Conservation (phyloP, 805 yeast species). For the Sugiyamaella americana region DNA sequence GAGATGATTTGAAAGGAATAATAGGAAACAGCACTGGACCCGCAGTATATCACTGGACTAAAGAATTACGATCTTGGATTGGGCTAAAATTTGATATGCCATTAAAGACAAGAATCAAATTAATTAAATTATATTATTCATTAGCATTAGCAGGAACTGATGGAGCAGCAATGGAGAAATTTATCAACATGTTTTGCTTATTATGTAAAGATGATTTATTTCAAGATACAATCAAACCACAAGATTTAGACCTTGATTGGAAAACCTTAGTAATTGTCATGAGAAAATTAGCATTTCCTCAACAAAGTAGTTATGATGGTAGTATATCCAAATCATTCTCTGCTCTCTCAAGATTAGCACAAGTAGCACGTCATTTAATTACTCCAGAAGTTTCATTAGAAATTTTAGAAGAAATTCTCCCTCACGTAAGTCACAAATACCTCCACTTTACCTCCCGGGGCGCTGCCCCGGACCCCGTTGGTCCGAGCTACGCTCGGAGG, state of each 20-base stretch:
- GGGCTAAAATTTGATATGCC: conserved; percentile 80
- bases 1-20: conserved; percentile 68
- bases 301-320: conserved; percentile 19
- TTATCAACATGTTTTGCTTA: conserved; percentile 53
- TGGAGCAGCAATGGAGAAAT: conserved; percentile 50
- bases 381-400: conserved; percentile 16
- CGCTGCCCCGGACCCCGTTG: not conserved
- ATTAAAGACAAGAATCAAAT: conserved; percentile 47
- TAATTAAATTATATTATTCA: conserved; percentile 66
- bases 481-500: not conserved
- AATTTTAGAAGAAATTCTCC: conserved; percentile 26
- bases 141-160: conserved; percentile 72
- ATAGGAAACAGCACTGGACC: conserved; percentile 55
- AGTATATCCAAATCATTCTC: conserved; percentile 14
- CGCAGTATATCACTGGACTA: conserved; percentile 77
- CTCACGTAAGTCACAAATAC: conserved; percentile 19
- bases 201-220: conserved; percentile 47
- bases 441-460: conserved; percentile 7
- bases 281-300: conserved; percentile 21
- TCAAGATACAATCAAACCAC: conserved; percentile 27
- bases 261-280: conserved; percentile 37
- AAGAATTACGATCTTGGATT: conserved; percentile 72
- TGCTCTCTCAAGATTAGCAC: conserved; percentile 22
- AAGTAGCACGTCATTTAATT: conserved; percentile 23
- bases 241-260: conserved; percentile 49